These are phyloP conservation scores for Hemileccinum impolitum DNA, from an alignment of 768 basidiomycete genomes.

Conservation along the genomic window DNA sequence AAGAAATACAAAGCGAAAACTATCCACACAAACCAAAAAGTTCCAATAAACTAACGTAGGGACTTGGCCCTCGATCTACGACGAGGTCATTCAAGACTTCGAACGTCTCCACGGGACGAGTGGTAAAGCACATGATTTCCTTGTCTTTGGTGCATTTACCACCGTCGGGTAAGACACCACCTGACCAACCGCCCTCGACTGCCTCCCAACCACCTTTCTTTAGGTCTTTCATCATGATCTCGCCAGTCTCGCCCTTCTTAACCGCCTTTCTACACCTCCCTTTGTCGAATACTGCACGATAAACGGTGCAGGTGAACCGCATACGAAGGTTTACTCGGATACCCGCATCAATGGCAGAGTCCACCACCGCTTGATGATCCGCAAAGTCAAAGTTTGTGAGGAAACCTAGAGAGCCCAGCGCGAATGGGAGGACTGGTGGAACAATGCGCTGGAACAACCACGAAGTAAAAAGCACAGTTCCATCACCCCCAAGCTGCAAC, in stretches of 20 bases:
- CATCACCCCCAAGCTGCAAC: slow-evolving; percentile 90
- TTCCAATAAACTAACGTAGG: slow-evolving; percentile 93
- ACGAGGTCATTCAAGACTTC: slow-evolving; percentile 96
- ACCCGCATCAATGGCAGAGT: slow-evolving; percentile 84
- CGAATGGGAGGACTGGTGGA: slow-evolving; percentile 97
- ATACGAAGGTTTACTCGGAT: slow-evolving; percentile 97
- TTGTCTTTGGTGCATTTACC: slow-evolving; percentile 71
- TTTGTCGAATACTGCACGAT: slow-evolving; percentile 81
- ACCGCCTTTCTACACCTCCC: slow-evolving; percentile 74
- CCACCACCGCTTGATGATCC: slow-evolving; percentile 81
- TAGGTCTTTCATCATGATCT: slow-evolving; percentile 94
- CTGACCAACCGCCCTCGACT: slow-evolving; percentile 74
- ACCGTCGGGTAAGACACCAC: slow-evolving; percentile 40
- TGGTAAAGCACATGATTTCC: slow-evolving; percentile 98
- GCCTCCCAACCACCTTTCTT: slow-evolving; percentile 95
- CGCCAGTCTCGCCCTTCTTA: slow-evolving; percentile 90
- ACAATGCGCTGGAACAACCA: slow-evolving; percentile 99
- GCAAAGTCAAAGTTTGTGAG: slow-evolving; percentile 95
- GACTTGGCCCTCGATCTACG: slow-evolving; percentile 96
- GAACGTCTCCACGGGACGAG: slow-evolving; percentile 91
- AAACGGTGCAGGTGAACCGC: slow-evolving; percentile 99
- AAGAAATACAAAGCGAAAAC: background rate
- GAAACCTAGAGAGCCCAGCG: slow-evolving; percentile 95
- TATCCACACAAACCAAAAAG: slow-evolving; percentile 73
- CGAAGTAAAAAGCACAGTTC: slow-evolving; percentile 97